Conservation (phyloP, 805 yeast genomes). For the Zygotorulaspora danielsina region DNA sequence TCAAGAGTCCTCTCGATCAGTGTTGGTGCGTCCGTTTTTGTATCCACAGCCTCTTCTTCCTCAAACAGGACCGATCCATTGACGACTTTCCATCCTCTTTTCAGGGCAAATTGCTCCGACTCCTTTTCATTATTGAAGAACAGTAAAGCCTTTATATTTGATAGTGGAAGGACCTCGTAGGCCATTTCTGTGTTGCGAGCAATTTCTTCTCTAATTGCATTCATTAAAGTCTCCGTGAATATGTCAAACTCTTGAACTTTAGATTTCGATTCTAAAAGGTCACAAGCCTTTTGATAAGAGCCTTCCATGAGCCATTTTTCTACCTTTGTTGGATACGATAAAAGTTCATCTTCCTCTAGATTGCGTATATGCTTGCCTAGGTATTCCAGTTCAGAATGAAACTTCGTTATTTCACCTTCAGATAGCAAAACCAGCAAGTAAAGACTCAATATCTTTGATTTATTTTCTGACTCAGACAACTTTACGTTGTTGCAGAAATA, state of each 20-base stretch:
- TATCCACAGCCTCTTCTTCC: constrained; percentile 31
- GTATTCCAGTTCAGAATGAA: constrained; percentile 84
- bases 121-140: constrained; percentile 60
- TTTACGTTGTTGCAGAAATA: constrained; percentile 44
- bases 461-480: constrained; percentile 49
- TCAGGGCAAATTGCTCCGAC: constrained; percentile 49
- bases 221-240: constrained; percentile 68
- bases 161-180: constrained; percentile 68
- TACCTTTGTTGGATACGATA: constrained; percentile 80
- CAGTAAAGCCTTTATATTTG: constrained; percentile 76
- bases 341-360: constrained; percentile 60
- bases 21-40: constrained; percentile 19
- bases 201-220: constrained; percentile 80
- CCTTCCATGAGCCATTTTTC: constrained; percentile 97
- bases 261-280: constrained; percentile 45
- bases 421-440: constrained; percentile 73
- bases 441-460: constrained; percentile 68
- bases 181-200: constrained; percentile 79
- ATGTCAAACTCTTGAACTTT: constrained; percentile 68
- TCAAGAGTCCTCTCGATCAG: constrained; percentile 69
- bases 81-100: constrained; percentile 54
- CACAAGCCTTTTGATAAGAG: constrained; percentile 87
- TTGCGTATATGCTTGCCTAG: constrained; percentile 46
- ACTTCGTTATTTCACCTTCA: constrained; percentile 78
- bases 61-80: constrained; percentile 50